These are phyloP conservation scores for Aphanomyces cochlioides DNA, from an alignment of 352 stramenopile genomes.

Conservation along the genomic window DNA sequence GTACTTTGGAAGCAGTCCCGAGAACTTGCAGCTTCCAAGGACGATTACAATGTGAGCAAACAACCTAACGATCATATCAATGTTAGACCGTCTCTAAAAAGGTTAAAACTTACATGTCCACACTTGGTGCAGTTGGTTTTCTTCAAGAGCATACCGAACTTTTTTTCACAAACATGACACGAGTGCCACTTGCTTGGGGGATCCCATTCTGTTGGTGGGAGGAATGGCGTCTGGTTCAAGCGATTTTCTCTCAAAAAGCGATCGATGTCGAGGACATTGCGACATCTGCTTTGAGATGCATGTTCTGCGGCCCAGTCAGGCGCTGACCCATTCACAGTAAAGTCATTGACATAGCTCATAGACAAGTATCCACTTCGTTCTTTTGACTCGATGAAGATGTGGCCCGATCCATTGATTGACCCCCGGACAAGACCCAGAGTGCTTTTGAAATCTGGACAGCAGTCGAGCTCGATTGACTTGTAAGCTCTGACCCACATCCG, in stretches of 20 bases:
- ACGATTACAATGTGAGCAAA: not conserved
- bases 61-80: not conserved
- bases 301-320: not conserved
- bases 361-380: not conserved
- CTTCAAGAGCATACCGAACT: not conserved
- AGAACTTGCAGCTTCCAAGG: not conserved
- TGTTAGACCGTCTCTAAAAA: not conserved
- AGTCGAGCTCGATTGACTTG: not conserved
- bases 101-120: not conserved
- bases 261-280: not conserved
- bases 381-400: not conserved
- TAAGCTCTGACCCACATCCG: not conserved
- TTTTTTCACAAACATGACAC: not conserved
- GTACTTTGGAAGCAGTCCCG: not conserved
- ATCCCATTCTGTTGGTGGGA: not conserved
- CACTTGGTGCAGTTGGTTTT: not conserved
- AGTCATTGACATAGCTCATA: not conserved
- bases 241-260: conserved; percentile 2
- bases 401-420: not conserved
- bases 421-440: not conserved
- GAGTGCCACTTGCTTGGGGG: not conserved
- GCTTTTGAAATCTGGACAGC: not conserved
- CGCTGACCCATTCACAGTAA: not conserved
- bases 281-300: not conserved
- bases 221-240: not conserved